Base-by-base conservation (phyloP, 768 basidiomycete species). In the Lentinula guzmanii region DNA sequence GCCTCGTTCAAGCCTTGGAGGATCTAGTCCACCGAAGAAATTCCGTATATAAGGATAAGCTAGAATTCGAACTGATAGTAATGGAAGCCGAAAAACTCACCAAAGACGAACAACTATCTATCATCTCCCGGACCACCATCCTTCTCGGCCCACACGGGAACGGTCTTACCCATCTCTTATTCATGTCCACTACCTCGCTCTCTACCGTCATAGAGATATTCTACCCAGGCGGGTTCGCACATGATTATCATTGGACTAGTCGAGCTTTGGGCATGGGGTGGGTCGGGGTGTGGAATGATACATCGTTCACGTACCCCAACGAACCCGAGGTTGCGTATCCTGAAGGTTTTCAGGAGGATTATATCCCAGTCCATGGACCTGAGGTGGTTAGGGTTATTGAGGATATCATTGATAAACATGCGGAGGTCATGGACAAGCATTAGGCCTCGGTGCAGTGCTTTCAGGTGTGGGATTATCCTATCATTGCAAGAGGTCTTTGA, bases 171-270 rank as follows among this genome's bases (percentile, higher is more conserved):
- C 91, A 93, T 67, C 79, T 94, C n/a, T 80, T 94, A 46, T 85
- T 89, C 76, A 93, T 94, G 91, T 84, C 88, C 21, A 81, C 82
- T 1, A 89, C 86, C 3, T 83, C 83, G 0, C 72, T 85, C n/a
- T 86, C 90, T 5, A 86, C 90, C 5, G 90, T 95, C 18, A 89
- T 95, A 64, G 92, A 95, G 73, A 83, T 95, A 13, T 91, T 95
- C 74, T 89, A 80, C 68, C 91, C 91, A 0, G 77, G 72, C 2
- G 93, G 91, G 0, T 94, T 91, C 69, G 87, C 92, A 31, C 87
- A 89, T 67, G 93, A 94, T 68, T 94, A 94, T 70, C 85, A 92
- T 67, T 95, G 91, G 86, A 93, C 92, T 0, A 65, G 87, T 4
- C 73, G 82, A 37, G 85, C 90, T 0, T 72, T 94, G 10, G 90